Conservation (phyloP, 257 asterid genomes). For the Misopates orontium region DNA sequence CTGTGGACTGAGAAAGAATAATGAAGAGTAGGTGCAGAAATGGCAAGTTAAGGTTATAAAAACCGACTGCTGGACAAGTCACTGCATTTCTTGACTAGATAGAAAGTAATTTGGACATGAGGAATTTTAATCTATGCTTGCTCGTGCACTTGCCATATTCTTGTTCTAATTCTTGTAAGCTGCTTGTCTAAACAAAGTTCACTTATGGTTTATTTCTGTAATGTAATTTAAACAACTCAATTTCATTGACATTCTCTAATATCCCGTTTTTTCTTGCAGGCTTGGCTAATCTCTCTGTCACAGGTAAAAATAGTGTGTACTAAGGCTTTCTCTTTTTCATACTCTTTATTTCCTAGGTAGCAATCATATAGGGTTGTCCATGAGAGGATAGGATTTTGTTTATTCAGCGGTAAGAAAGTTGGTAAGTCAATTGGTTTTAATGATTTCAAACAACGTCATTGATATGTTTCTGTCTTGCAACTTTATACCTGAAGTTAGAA, state of each 20-base stretch:
- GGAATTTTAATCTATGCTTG: background rate
- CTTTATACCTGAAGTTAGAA: too few species aligned
- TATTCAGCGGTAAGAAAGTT: background rate
- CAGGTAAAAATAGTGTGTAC: slow-evolving; percentile 49
- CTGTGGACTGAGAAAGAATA: too few species aligned
- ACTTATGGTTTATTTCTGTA: slow-evolving; percentile 12
- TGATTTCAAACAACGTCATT: background rate
- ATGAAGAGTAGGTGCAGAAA: too few species aligned
- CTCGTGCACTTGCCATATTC: slow-evolving; percentile 1
- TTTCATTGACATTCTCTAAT: slow-evolving; percentile 29
- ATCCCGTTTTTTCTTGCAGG: slow-evolving; percentile 54
- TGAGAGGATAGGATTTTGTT: slow-evolving; percentile 1
- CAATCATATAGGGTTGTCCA: background rate
- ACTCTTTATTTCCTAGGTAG: background rate
- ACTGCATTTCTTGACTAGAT: background rate
- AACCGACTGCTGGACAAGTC: too few species aligned
- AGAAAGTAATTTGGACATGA: background rate
- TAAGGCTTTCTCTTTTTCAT: background rate
- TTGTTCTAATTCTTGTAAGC: background rate
- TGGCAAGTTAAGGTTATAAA: too few species aligned
- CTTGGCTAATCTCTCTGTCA: slow-evolving; percentile 76
- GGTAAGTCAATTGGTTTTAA: slow-evolving; percentile 11
- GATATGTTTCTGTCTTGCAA: slow-evolving; percentile 1
- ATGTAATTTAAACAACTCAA: slow-evolving; percentile 1
- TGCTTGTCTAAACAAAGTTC: background rate